Evolutionary conservation across 2,329 filamentous ascomycete genomes (phyloP), one percentile per base, ranked within the genome.

Genomic region (Colletotrichum euphorbiae): DNA sequence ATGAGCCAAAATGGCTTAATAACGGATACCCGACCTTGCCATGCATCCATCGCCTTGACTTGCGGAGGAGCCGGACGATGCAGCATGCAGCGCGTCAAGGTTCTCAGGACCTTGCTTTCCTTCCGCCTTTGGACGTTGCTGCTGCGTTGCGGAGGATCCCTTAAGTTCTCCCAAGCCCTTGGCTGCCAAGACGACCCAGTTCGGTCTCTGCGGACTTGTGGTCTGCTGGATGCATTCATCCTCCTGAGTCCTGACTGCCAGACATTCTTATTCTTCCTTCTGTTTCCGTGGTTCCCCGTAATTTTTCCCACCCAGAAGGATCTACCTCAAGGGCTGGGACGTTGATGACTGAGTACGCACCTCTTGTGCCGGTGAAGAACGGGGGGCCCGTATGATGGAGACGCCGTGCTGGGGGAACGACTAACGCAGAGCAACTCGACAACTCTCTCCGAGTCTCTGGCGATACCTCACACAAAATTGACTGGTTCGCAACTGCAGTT

Each of bases 51-150:
- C 7, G 28, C 6, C 28, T 28, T 28, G 28, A 28, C 28, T 48
- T 42, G 40, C 65, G 65, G 65, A 68, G 40, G 54, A 55, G 65
- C 61, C 65, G 65, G 65, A 63, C 63, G 63, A 57, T 33, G 52
- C 45, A 31, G 43, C 38, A 67, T 58, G 64, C 64, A 68, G 60
- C 54, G 58, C 46, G 65, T 68, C 61, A 68, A 63, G 65, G 54
- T 65, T 68, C 40, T 48, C 65, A 19, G n/a, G n/a, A 38, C 51
- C 51, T 54, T 54, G 54, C 24, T 42, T 21, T 57, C 28, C 60
- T 21, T 57, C 28, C 60, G 60, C 52, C 46, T 36, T 54, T 58
- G 21, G 45, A n/a, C 28, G 28, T 28, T 36, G 19, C 38, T 45
- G 46, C 33, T 59, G 42, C 31, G 56, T 11, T 50, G 56, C 1